Conservation (phyloP, 2,329 filamentous ascomycete species). For the Allantophomopsis lycopodina region DNA sequence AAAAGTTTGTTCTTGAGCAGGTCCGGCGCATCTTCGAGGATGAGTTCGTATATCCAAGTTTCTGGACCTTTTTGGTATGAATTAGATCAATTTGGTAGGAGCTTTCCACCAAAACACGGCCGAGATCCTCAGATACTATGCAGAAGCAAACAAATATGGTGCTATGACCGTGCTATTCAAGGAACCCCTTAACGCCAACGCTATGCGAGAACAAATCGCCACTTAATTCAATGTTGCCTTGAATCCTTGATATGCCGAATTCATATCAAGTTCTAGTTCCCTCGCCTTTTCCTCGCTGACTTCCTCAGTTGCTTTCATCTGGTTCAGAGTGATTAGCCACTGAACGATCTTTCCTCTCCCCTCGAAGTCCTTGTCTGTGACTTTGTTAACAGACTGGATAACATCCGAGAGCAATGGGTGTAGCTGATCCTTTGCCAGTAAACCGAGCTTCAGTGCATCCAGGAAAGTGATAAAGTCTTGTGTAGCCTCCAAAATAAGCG, state of each 20-base stretch:
- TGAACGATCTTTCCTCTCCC: conserved; percentile 94
- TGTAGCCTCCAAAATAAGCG: conserved; percentile 76
- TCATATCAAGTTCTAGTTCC: conserved; percentile 86
- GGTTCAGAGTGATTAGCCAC: conserved; percentile 93
- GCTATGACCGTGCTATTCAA: not conserved
- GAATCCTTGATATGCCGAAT: conserved; percentile 88
- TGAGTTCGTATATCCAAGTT: conserved; percentile 96
- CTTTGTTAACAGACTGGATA: conserved; percentile 94
- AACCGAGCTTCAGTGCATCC: conserved; percentile 82
- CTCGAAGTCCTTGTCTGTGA: conserved; percentile 90
- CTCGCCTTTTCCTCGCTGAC: conserved; percentile 75
- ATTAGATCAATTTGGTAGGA: not conserved
- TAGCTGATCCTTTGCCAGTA: conserved; percentile 90
- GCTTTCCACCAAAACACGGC: not conserved
- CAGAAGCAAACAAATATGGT: not conserved
- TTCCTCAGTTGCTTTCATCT: conserved; percentile 94
- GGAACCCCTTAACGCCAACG: conserved; percentile 6
- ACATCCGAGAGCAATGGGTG: conserved; percentile 90
- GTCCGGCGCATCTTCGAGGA: conserved; percentile 96
- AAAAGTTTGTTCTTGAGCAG: conserved; percentile 93
- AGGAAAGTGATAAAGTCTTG: conserved; percentile 98
- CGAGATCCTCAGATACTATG: not conserved
- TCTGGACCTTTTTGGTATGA: conserved; percentile 89
- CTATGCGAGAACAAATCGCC: conserved; percentile 5
- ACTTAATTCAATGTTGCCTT: conserved; percentile 33